A percentile compares a stretch with the other conserved stretches of the same genome.
These are phyloP conservation scores for Populus trichocarpa DNA, from an alignment of 441 rosid genomes.

Conservation along the genomic window DNA sequence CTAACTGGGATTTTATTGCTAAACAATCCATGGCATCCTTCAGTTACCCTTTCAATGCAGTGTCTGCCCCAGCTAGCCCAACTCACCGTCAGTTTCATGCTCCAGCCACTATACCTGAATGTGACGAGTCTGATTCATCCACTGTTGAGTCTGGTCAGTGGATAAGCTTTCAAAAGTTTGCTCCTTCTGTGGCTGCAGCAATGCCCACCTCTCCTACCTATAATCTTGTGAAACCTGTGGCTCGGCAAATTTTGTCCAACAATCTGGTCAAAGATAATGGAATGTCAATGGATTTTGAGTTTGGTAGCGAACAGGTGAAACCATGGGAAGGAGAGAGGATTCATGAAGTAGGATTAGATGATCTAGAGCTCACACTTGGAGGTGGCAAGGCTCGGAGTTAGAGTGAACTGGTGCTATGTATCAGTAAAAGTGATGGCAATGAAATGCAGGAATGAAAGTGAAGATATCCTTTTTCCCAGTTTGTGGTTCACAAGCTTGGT, in stretches of 20 bases:
- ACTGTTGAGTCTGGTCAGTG: constrained; percentile 94
- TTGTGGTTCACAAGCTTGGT: constrained; percentile 14
- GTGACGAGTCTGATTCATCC: constrained; percentile 91
- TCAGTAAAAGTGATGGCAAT: constrained; percentile 8
- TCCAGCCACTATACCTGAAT: constrained; percentile 89
- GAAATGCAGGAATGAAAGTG: constrained; percentile 11
- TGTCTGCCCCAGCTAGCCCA: constrained; percentile 95
- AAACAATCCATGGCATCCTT: constrained; percentile 74
- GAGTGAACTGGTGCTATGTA: neutral
- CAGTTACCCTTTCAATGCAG: constrained; percentile 73
- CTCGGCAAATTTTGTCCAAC: constrained; percentile 33
- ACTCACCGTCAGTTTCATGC: constrained; percentile 74
- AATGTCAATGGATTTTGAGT: constrained; percentile 64
- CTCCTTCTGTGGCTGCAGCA: constrained; percentile 36
- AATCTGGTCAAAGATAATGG: constrained; percentile 54
- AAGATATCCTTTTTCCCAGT: constrained; percentile 3
- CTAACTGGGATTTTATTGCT: constrained; percentile 79
- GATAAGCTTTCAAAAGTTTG: constrained; percentile 83
- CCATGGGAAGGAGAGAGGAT: constrained; percentile 99
- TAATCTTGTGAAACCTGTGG: constrained; percentile 72
- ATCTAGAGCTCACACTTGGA: constrained; percentile 94
- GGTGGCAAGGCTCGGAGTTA: constrained; percentile 60
- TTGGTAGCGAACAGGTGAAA: constrained; percentile 68
- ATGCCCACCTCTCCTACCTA: constrained; percentile 88
- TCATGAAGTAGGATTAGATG: constrained; percentile 89